Base-by-base conservation (phyloP, 192 early-diverging fungal genomes). In the Haplosporangium gracile region DNA sequence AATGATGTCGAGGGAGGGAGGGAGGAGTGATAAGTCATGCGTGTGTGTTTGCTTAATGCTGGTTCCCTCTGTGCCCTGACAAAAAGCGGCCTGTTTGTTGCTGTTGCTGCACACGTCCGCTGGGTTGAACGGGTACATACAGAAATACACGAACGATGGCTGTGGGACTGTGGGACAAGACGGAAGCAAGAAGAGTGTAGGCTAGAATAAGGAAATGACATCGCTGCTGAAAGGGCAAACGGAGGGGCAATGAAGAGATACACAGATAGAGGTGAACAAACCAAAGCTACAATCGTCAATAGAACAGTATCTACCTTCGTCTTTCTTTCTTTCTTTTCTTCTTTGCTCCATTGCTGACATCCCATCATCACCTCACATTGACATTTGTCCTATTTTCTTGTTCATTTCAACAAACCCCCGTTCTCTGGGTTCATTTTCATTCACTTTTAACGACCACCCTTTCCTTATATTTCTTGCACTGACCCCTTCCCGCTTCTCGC, bases 91-190 rank as follows among this genome's bases (percentile, higher is more conserved):
- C 20, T 69, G 45, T 26, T 20, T 47, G 32, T 4, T 69, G 65
- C 43, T 57, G 34, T 47, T 51, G 36, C 18, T 18, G 15, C 47
- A 49, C 18, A 22, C 38, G n/a, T 71, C 18, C 49, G 16, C 76
- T 77, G 77, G 68, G 77, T 45, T 55, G 51, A 47, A 78, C 36
- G 69, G 77, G 29, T 49, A 78, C 77, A 55, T 18, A 57, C 39
- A 29, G 2, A 11, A 15, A 15, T 32, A 15, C 60, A n/a, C 5
- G 4, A 8, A 32, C n/a, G 13, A 3, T 32, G 51, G 51, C 69
- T 79, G 78, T 79, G 78, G 78, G 78, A n/a, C 69, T 79, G 78
- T 79, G 78, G 78, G 78, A n/a, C 24, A 72, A 79, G 78, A 39
- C 72, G 78, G 78, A 79, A 79, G 40, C 51, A 29, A 32, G 26